Evolutionary conservation across 805 yeast genomes (phyloP).

Genomic region (Hanseniaspora occidentalis): DNA sequence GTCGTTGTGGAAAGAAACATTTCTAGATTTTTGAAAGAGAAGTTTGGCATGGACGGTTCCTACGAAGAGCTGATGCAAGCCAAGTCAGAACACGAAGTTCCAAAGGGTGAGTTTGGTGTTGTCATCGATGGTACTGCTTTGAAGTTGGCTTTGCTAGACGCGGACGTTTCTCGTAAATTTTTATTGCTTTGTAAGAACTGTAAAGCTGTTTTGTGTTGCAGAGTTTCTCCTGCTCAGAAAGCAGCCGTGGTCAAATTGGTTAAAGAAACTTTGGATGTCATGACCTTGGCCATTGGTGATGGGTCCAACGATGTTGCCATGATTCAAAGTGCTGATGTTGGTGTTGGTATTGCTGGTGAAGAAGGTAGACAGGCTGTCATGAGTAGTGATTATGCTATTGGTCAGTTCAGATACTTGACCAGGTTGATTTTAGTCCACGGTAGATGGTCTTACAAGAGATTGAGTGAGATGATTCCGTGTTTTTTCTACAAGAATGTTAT

Average conservation of each 20-base stretch:
- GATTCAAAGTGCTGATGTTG: slow-evolving; percentile 82
- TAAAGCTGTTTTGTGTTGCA: slow-evolving; percentile 70
- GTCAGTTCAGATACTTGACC: slow-evolving; percentile 64
- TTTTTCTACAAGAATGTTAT: slow-evolving; percentile 72
- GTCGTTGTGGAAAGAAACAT: slow-evolving; percentile 36
- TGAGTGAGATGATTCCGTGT: slow-evolving; percentile 73
- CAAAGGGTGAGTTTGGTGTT: slow-evolving; percentile 54
- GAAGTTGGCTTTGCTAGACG: slow-evolving; percentile 35
- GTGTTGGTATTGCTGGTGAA: slow-evolving; percentile 86
- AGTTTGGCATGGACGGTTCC: slow-evolving; percentile 49
- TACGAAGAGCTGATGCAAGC: slow-evolving; percentile 43
- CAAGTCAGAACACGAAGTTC: slow-evolving; percentile 49
- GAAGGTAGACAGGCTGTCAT: slow-evolving; percentile 84
- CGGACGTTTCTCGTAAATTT: slow-evolving; percentile 41
- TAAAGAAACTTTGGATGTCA: slow-evolving; percentile 60
- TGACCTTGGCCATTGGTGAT: slow-evolving; percentile 82
- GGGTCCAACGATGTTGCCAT: slow-evolving; percentile 86
- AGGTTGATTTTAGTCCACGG: slow-evolving; percentile 67
- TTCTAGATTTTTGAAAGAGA: slow-evolving; percentile 37
- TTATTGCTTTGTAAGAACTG: slow-evolving; percentile 67
- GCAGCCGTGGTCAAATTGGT: slow-evolving; percentile 74
- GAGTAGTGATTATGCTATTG: slow-evolving; percentile 80
- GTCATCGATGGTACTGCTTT: slow-evolving; percentile 76
- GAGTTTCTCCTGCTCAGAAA: slow-evolving; percentile 82
- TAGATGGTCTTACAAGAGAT: slow-evolving; percentile 74